phyloP scores from a whole-genome alignment of 805 yeast species.

The Diddensiella caesifluorescens region DNA sequence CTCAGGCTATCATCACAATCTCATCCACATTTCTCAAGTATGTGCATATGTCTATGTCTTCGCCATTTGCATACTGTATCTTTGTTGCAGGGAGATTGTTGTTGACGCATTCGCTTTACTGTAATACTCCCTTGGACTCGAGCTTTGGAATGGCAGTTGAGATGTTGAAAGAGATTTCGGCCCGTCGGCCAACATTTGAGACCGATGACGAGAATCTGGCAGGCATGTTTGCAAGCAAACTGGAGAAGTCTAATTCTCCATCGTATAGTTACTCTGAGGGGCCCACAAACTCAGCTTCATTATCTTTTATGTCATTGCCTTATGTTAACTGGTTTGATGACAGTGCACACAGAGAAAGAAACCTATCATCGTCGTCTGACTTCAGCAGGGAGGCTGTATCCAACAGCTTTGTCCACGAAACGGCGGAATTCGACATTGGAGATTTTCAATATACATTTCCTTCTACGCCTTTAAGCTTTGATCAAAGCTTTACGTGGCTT shows the following conservation, averaged over 20 bases:
- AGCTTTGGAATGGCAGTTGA: background rate
- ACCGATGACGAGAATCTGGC: background rate
- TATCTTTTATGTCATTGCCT: background rate
- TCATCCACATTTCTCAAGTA: conserved; percentile 8
- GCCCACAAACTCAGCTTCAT: background rate
- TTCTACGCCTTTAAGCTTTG: background rate
- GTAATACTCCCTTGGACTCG: conserved; percentile 3
- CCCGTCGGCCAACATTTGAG: background rate
- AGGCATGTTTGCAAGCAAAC: background rate
- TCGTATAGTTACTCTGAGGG: background rate
- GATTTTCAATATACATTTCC: background rate
- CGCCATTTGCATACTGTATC: conserved; percentile 13
- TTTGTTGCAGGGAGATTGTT: conserved; percentile 13
- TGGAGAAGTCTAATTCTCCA: conserved; percentile 1
- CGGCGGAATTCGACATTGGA: background rate
- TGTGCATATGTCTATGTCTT: conserved; percentile 6
- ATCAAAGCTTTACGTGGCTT: background rate
- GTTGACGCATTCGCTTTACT: conserved; percentile 11
- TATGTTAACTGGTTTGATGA: background rate
- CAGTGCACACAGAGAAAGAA: background rate
- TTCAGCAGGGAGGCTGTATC: background rate
- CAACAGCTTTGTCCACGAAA: background rate
- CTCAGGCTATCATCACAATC: conserved; percentile 11
- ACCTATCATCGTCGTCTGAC: background rate
- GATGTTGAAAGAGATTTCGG: background rate